Base-by-base conservation (phyloP, 2,329 filamentous ascomycete species). In the Aureobasidium lini region DNA sequence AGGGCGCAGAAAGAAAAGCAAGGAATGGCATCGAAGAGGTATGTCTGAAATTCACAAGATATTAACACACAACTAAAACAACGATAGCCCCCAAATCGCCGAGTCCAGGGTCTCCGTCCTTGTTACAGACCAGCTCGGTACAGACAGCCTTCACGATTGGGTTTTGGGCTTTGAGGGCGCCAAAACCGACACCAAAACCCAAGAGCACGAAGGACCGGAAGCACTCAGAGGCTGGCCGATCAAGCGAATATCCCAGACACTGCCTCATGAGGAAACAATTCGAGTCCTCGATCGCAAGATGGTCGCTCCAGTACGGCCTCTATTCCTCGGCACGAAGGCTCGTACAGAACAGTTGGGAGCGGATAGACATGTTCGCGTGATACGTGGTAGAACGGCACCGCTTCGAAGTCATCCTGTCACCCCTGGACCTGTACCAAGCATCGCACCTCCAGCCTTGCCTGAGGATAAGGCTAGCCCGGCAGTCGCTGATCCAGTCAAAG, bases 91-190 rank as follows among this genome's bases (percentile, higher is more conserved):
- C 23, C 64, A 65, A 18, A 67, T 72, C 11, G 48, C 69, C 42
- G 69, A 71, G 13, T 70, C 69, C 18, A 62, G 62, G 40, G 68
- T 72, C 8, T 71, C 69, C 6, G 64, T 72, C 8, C 66, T 65
- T n/a, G 67, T 71, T 46, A 64, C 68, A 34, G 68, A 70, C 42
- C 67, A 69, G 16, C 62, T 67, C 16, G 60, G 63, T 36, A 65
- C 64, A 13, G 66, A 69, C 9, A 61, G 63, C 11, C 60, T 70
- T 9, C 66, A 70, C 23, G 66, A 61, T 47, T 72, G 68, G 67
- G 62, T 69, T 11, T 58, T 62, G 13, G 61, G 63, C 9, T 59
- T 66, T 64, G 66, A 57, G 11, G 34, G 16, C 6, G 9, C 54
- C 10, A 16, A 36, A 40, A 3, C 52, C 9, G 56, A 62, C 13